Percentiles rank a stretch among this genome's conserved stretches.
These are phyloP conservation scores for Infundibulicybe gibba DNA, from an alignment of 768 basidiomycete genomes.

Conservation along the genomic window DNA sequence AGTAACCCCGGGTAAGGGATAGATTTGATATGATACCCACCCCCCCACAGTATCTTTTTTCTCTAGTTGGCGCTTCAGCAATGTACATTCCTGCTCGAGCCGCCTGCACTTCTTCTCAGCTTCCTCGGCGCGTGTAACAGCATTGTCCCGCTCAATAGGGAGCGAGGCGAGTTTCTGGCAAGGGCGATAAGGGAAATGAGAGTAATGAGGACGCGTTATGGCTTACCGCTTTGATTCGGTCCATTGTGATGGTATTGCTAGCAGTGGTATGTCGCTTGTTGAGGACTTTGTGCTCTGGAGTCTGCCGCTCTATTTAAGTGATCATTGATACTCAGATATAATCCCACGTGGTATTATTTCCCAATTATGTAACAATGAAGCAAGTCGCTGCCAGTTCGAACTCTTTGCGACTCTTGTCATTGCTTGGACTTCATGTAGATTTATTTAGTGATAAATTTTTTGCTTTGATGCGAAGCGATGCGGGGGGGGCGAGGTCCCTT, in stretches of 20 bases:
- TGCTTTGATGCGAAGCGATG: too few species aligned
- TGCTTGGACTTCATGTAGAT: too few species aligned
- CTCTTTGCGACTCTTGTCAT: too few species aligned
- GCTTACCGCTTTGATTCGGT: constrained; percentile 49
- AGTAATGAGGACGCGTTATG: not conserved
- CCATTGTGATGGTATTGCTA: constrained; percentile 27
- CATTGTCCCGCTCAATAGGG: constrained; percentile 81
- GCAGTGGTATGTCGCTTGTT: constrained; percentile 12
- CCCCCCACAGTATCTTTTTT: constrained; percentile 98
- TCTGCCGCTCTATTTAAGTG: too few species aligned
- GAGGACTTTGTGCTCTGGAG: constrained; percentile 10
- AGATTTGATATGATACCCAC: constrained; percentile 45
- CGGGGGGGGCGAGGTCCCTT: too few species aligned
- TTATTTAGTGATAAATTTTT: too few species aligned
- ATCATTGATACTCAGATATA: too few species aligned
- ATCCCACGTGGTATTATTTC: too few species aligned
- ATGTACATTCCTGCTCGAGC: constrained; percentile 77
- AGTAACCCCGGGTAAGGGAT: constrained; percentile 3
- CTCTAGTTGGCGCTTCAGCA: constrained; percentile 85
- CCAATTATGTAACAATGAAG: too few species aligned
- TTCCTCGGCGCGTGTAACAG: constrained; percentile 78
- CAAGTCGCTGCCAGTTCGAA: too few species aligned
- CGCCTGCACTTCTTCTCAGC: constrained; percentile 85
- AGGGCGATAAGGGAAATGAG: not conserved
- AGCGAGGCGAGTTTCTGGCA: constrained; percentile 70